Evolutionary conservation across 1,139 yeast genomes (phyloP).

Genomic region (Sugiyamaella castrensis): DNA sequence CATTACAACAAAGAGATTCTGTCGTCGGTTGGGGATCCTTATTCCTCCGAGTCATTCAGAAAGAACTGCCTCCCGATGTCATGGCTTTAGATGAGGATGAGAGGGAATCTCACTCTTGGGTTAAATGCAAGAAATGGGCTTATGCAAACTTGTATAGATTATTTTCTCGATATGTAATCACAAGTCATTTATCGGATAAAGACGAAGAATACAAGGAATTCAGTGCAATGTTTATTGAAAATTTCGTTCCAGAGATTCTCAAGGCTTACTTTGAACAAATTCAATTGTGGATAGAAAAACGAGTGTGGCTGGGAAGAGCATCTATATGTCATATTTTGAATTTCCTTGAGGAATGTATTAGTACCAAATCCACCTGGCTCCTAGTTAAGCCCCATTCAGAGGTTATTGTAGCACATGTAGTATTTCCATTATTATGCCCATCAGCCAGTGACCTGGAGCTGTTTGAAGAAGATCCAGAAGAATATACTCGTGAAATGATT

Average conservation of each 20-base stretch:
- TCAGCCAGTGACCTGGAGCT: slow-evolving; percentile 65
- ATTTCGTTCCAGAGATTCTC: slow-evolving; percentile 73
- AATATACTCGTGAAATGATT: slow-evolving; percentile 76
- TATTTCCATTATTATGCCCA: slow-evolving; percentile 77
- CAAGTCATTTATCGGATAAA: slow-evolving; percentile 32
- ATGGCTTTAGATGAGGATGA: slow-evolving; percentile 47
- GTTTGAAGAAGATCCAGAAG: slow-evolving; percentile 87
- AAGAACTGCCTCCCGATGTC: slow-evolving; percentile 53
- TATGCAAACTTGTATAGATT: slow-evolving; percentile 73
- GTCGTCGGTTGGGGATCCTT: slow-evolving; percentile 74
- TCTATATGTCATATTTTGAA: slow-evolving; percentile 64
- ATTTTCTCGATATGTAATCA: slow-evolving; percentile 69
- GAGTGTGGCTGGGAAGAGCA: slow-evolving; percentile 67
- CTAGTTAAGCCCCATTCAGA: slow-evolving; percentile 68
- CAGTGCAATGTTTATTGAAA: slow-evolving; percentile 36
- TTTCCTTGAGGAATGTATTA: slow-evolving; percentile 68
- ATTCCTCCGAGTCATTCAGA: slow-evolving; percentile 65
- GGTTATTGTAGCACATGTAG: slow-evolving; percentile 63
- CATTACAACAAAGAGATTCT: slow-evolving; percentile 57
- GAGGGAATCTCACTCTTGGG: slow-evolving; percentile 54
- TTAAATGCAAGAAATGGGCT: slow-evolving; percentile 88
- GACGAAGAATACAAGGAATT: slow-evolving; percentile 35
- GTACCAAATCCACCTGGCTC: slow-evolving; percentile 67
- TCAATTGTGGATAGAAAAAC: slow-evolving; percentile 65
- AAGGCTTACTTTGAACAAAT: slow-evolving; percentile 61